Percentiles rank a stretch among this genome's conserved stretches.
phyloP scores from a whole-genome alignment of 2,329 filamentous ascomycete genomes.

The Fragosphaeria purpurea region DNA sequence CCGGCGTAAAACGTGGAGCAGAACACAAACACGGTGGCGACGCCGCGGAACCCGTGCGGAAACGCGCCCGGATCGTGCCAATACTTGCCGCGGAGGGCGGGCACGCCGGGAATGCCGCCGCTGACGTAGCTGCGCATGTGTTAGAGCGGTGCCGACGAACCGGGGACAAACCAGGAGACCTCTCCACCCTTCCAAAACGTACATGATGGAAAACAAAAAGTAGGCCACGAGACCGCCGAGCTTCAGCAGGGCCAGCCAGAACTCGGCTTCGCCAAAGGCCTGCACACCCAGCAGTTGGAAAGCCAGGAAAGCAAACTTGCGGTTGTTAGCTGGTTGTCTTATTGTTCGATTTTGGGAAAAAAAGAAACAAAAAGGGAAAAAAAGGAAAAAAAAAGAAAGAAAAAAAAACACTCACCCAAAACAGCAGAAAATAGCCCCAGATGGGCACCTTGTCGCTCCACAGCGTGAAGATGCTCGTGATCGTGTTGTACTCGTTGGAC shows the following conservation, averaged over 20 bases:
- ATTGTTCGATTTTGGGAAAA: not conserved
- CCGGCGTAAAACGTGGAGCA: constrained; percentile 64
- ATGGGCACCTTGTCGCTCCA: constrained; percentile 52
- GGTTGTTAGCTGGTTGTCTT: no score
- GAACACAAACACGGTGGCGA: constrained; percentile 57
- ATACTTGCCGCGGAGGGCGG: constrained; percentile 57
- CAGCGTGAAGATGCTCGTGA: constrained; percentile 54
- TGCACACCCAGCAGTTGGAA: constrained; percentile 65
- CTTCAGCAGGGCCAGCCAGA: constrained; percentile 68
- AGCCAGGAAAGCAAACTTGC: constrained; percentile 44
- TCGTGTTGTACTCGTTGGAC: constrained; percentile 62
- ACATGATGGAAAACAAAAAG: constrained; percentile 61
- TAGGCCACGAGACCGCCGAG: constrained; percentile 59
- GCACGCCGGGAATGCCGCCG: constrained; percentile 53
- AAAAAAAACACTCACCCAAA: constrained; percentile 43
- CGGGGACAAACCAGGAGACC: no score
- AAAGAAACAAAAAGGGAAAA: no score
- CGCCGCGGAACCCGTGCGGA: constrained; percentile 55
- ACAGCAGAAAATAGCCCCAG: constrained; percentile 63
- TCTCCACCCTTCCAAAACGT: not conserved
- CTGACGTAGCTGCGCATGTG: constrained; percentile 41
- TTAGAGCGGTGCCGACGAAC: not conserved
- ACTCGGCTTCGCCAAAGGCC: constrained; percentile 70
- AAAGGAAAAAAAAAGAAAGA: no score
- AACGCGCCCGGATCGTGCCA: constrained; percentile 65